Conservation (phyloP, 257 asterid genomes). For the Eustoma russellianum region DNA sequence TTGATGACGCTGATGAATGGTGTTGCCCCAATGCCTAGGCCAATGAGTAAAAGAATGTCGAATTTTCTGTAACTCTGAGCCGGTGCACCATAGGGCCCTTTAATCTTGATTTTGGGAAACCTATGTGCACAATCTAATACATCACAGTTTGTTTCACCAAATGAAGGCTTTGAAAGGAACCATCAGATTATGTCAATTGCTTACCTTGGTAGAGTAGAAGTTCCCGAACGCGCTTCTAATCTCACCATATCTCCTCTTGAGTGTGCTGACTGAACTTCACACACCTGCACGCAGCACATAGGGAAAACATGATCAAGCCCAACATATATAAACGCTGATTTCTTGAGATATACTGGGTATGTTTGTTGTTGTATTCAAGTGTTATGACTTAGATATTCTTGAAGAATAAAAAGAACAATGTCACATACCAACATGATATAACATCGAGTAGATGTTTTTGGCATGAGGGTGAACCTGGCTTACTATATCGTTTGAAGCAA, state of each 20-base stretch:
- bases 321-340: no score
- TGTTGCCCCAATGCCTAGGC: slow-evolving; percentile 91
- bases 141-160: slow-evolving; percentile 4
- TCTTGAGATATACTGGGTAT: no score
- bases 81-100: slow-evolving; percentile 94
- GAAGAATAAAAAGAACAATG: no score
- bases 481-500: no score
- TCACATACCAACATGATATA: no score
- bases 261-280: slow-evolving; percentile 35
- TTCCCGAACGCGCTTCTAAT: slow-evolving; percentile 50
- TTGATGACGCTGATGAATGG: slow-evolving; percentile 80
- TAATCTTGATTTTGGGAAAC: slow-evolving; percentile 52
- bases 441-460: no score
- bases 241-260: slow-evolving; percentile 51
- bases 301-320: no score
- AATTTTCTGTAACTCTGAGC: slow-evolving; percentile 82
- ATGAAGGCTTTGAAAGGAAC: not conserved
- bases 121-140: slow-evolving; percentile 18
- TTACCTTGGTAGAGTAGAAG: slow-evolving; percentile 40
- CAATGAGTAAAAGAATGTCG: slow-evolving; percentile 68
- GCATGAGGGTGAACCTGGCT: no score
- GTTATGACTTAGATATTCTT: no score
- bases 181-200: slow-evolving; percentile 1
- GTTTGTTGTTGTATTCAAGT: no score
- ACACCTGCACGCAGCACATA: slow-evolving; percentile 33